These are phyloP conservation scores for Naganishia sp. DNA, from an alignment of 1,284 basidiomycete genomes.

Conservation along the genomic window DNA sequence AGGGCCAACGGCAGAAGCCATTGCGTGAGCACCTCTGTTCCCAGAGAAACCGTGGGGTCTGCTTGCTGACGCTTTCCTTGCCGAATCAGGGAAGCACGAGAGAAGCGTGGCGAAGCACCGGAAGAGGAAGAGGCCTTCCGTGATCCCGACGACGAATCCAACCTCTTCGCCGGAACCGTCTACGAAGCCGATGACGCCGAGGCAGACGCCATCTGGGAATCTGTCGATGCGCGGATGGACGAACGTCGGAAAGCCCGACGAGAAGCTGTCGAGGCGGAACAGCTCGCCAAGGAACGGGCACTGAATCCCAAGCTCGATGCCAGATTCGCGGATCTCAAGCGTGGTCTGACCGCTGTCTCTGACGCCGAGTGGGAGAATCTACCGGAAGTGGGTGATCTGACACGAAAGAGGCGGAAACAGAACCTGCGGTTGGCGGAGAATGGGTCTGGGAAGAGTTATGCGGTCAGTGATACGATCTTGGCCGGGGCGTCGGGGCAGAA, in stretches of 20 bases:
- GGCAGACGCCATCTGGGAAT: conserved; percentile 91
- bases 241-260: conserved; percentile 74
- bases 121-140: conserved; percentile 70
- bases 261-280: conserved; percentile 51
- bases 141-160: conserved; percentile 96
- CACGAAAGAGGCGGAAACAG: conserved; percentile 83
- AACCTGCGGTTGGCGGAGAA: conserved; percentile 64
- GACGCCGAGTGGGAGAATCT: conserved; percentile 93
- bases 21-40: conserved; percentile 63
- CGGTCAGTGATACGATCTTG: conserved; percentile 84
- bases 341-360: conserved; percentile 79
- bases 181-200: conserved; percentile 98
- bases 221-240: conserved; percentile 88
- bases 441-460: conserved; percentile 66
- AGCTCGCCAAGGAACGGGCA: conserved; percentile 49
- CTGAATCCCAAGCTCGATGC: conserved; percentile 55
- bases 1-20: conserved; percentile 81
- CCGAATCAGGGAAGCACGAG: conserved; percentile 68
- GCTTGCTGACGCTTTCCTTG: background rate
- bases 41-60: background rate
- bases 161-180: conserved; percentile 90
- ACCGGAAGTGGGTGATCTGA: conserved; percentile 94
- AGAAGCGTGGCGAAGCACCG: conserved; percentile 74
- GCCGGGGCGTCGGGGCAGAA: conserved; percentile 55
- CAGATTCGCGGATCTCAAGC: conserved; percentile 90